Evolutionary conservation across 306 rosid genomes (phyloP), one percentile per base, ranked within the genome.

Genomic region (Hylodesmum podocarpum): DNA sequence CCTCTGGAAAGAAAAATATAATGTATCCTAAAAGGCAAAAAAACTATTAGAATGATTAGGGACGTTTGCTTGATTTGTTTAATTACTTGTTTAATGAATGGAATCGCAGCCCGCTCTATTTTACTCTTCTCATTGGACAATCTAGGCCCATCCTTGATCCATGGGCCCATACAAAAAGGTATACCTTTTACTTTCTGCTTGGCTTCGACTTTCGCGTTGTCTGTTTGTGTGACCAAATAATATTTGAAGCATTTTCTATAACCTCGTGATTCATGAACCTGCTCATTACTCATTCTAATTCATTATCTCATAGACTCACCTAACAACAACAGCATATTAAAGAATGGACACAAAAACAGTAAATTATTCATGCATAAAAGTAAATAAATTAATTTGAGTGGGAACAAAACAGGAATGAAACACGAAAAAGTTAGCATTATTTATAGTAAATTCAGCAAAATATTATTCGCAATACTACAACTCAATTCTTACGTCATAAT

Each of bases 71-170:
- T 12, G 27, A 31, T 19, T 50, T 50, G 25, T 55, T 55, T 25
- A 55, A 25, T 12, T 58, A 31, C 8, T 50, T 50, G 25, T 55
- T 55, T 25, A 55, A 25, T 55, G n/a, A 55, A 25, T 53, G 31
- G 28, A 53, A 21, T 53, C 4, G 12, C 6, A 47, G 54, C 5
- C 25, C 13, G n/a, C 57, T 33, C 0, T 33, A 0, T 0, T 33
- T 33, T 33, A 33, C 8, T 6, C 24, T 24, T 54, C 62, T 54
- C 27, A 47, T 49, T 66, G 6, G 66, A 24, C 15, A 5, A 24
- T 24, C 72, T 78, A 51, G 73, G 68, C 39, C 73, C 78, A 18
- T 39, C n/a, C 22, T 28, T 10, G n/a, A 43, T 43, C 78, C 68
- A 16, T 28, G 29, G 36, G 61, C 33, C 33, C 78, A 59, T 16